These are phyloP conservation scores for Hawksworthiomyces lignivorus DNA, from an alignment of 2,329 filamentous ascomycete species.

Conservation along the genomic window DNA sequence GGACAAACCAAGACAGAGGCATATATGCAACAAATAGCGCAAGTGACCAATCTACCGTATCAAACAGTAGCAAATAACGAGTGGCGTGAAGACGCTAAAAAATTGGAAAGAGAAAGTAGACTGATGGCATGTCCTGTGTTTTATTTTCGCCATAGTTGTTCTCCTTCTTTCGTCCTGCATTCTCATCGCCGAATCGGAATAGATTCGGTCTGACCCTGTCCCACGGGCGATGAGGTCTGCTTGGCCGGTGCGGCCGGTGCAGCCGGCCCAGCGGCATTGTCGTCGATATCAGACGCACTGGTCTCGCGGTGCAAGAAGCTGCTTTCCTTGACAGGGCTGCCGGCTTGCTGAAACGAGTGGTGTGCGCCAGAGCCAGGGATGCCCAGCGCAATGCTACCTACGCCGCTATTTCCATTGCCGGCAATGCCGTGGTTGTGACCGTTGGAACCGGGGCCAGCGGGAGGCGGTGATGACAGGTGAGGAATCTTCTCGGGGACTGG, in stretches of 20 bases:
- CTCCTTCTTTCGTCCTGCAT: neutral
- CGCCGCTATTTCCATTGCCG: slow-evolving; percentile 17
- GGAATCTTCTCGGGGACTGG: slow-evolving; percentile 93
- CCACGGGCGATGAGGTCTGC: slow-evolving; percentile 4
- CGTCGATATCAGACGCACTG: slow-evolving; percentile 50
- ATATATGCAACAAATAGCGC: too few species aligned
- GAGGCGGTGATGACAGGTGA: slow-evolving; percentile 65
- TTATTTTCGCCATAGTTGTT: too few species aligned
- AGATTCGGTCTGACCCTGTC: slow-evolving; percentile 29
- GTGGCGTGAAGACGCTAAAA: too few species aligned
- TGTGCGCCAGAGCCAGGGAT: slow-evolving; percentile 29
- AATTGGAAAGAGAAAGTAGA: too few species aligned
- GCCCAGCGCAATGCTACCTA: slow-evolving; percentile 32
- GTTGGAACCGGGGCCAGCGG: slow-evolving; percentile 21
- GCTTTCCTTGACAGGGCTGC: slow-evolving; percentile 84
- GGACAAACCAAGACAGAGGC: too few species aligned
- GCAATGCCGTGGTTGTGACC: slow-evolving; percentile 14
- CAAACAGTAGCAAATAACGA: too few species aligned
- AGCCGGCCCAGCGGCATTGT: slow-evolving; percentile 12
- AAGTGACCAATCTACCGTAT: too few species aligned
- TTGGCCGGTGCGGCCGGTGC: slow-evolving; percentile 15
- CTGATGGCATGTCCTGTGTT: too few species aligned
- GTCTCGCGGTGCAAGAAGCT: slow-evolving; percentile 81
- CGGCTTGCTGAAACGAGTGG: slow-evolving; percentile 46
- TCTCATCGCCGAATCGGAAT: slow-evolving; percentile 58